Percentiles rank a stretch among this genome's conserved stretches.
Evolutionary conservation across 805 yeast genomes (phyloP).

Genomic region (Zygoascus tannicola): DNA sequence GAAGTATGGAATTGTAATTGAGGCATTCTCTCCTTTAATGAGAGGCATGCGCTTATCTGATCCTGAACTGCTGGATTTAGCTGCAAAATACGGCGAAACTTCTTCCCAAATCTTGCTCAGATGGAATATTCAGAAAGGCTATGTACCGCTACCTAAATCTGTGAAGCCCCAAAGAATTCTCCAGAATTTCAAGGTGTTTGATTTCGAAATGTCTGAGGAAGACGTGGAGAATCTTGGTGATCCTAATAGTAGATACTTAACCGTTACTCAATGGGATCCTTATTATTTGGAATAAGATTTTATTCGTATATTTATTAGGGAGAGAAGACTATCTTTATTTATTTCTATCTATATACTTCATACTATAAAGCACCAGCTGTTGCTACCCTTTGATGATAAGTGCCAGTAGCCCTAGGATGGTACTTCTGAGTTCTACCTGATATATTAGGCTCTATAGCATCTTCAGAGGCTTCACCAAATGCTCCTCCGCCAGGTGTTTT

Average conservation of each 20-base stretch:
- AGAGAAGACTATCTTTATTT: no score
- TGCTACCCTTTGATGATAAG: constrained; percentile 10
- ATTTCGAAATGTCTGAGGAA: constrained; percentile 29
- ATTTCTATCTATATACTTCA: not conserved
- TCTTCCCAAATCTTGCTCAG: constrained; percentile 46
- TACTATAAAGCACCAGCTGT: constrained; percentile 1
- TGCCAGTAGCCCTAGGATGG: constrained; percentile 15
- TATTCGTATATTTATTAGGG: not conserved
- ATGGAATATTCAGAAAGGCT: constrained; percentile 42
- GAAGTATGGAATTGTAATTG: constrained; percentile 46
- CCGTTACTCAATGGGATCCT: constrained; percentile 30
- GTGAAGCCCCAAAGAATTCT: constrained; percentile 46
- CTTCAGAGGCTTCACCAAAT: constrained; percentile 37
- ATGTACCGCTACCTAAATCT: constrained; percentile 68
- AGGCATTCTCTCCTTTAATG: constrained; percentile 76
- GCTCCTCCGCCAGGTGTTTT: constrained; percentile 87
- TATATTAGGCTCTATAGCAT: not conserved
- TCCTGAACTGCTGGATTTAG: constrained; percentile 43
- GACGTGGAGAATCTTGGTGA: constrained; percentile 25
- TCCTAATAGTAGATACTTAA: constrained; percentile 24
- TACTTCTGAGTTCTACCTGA: constrained; percentile 3
- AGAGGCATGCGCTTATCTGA: constrained; percentile 53
- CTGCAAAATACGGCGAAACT: constrained; percentile 42
- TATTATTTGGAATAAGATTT: constrained; percentile 17
- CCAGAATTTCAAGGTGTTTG: constrained; percentile 47